Base-by-base conservation (phyloP, 495 filamentous ascomycete species). In the Podospora australis region DNA sequence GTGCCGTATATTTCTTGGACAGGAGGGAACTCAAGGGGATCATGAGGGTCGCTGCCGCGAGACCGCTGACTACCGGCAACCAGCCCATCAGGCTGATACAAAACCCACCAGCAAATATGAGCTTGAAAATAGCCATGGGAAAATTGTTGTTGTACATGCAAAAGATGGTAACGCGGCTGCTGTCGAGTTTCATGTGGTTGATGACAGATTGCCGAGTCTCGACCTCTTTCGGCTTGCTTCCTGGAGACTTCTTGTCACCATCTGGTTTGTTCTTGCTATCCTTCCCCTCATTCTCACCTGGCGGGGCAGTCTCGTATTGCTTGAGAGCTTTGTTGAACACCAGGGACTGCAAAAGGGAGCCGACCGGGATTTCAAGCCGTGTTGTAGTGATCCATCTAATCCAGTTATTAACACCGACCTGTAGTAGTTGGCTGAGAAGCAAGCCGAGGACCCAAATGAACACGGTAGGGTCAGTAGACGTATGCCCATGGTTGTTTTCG, bases 301-400 rank as follows among this genome's bases (percentile, higher is more conserved):
- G 53, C 21, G 66, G 68, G 50, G 84, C 86, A 1, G 79, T 76
- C 62, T 88, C 83, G 49, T 87, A 87, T 36, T 79, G 74, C 14
- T 75, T 73, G 68, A 84, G 78, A 1, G 82, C 73, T 53, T 88
- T 88, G 30, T 72, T 69, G 46, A 87, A 87, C 5, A 87, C 73
- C n/a, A 83, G 54, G 1, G 80, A 78, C 5, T 82, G 82, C 13
- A 87, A 56, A 38, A 84, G 75, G 6, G 73, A 70, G 34, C 76
- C 72, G 8, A 86, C 67, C 0, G 79, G 82, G 22, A 82, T 69
- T 22, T 75, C 77, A 3, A 86, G 52, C 19, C 73, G 70, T 6
- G 78, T 78, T 43, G 70, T 79, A 3, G 76, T 75, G 28, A 79
- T 57, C 82, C 82, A 86, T 57, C 65, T 72, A 8, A 78, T 52